phyloP scores from a whole-genome alignment of 2,329 filamentous ascomycete species.

The Neopestalotiopsis rosae region DNA sequence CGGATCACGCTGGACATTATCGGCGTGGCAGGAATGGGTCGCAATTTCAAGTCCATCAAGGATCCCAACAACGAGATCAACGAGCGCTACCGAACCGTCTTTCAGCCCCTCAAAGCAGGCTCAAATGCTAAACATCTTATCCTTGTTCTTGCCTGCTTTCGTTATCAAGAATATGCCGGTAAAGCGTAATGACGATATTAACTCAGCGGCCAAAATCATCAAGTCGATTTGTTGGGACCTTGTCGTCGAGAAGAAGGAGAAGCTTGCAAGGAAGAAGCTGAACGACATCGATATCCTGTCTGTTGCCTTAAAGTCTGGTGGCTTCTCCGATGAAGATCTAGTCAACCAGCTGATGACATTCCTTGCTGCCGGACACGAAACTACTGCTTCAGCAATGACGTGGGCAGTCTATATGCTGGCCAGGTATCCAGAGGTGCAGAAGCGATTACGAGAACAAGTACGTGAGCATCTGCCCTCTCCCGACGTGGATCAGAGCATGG shows the following conservation, averaged over 20 bases:
- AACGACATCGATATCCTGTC: slow-evolving; percentile 43
- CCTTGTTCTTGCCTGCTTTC: slow-evolving; percentile 66
- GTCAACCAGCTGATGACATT: slow-evolving; percentile 49
- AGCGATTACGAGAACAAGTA: slow-evolving; percentile 45
- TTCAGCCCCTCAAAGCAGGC: slow-evolving; percentile 57
- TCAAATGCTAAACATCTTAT: slow-evolving; percentile 61
- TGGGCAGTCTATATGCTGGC: slow-evolving; percentile 47
- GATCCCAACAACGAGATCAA: slow-evolving; percentile 66
- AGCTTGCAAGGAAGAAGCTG: slow-evolving; percentile 49
- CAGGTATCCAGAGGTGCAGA: slow-evolving; percentile 41
- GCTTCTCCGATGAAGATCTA: slow-evolving; percentile 44
- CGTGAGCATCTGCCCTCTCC: slow-evolving; percentile 41
- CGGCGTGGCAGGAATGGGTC: slow-evolving; percentile 72
- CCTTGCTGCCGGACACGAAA: slow-evolving; percentile 50
- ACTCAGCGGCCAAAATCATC: slow-evolving; percentile 61
- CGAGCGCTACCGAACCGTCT: slow-evolving; percentile 59
- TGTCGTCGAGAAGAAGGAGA: slow-evolving; percentile 70
- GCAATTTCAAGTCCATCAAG: slow-evolving; percentile 70
- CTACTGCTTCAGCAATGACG: slow-evolving; percentile 45
- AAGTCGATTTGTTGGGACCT: slow-evolving; percentile 71
- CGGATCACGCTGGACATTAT: slow-evolving; percentile 78
- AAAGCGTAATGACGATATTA: slow-evolving; percentile 70
- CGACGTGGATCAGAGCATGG: slow-evolving; percentile 33
- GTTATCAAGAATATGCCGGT: slow-evolving; percentile 70
- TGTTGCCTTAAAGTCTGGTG: slow-evolving; percentile 41